These are phyloP conservation scores for Verticillium nubilum DNA, from an alignment of 2,329 filamentous ascomycete genomes.

Conservation along the genomic window DNA sequence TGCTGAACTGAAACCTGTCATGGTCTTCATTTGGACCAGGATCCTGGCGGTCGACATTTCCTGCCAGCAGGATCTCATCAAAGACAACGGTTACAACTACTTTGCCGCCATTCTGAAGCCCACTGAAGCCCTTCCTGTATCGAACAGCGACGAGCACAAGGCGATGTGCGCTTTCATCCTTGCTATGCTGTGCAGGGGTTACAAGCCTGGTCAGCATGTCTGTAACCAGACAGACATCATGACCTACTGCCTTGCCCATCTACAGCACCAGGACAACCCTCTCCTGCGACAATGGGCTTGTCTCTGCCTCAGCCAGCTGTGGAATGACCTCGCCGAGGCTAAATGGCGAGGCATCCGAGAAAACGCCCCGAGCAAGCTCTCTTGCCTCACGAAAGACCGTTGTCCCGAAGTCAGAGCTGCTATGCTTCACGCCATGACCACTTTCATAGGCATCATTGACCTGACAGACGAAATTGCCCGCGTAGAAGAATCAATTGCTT, in stretches of 20 bases:
- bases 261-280: slow-evolving; percentile 81
- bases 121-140: slow-evolving; percentile 73
- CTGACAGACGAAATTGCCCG: slow-evolving; percentile 85
- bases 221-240: slow-evolving; percentile 90
- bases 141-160: slow-evolving; percentile 88
- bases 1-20: slow-evolving; percentile 90
- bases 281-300: slow-evolving; percentile 93
- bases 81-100: slow-evolving; percentile 96
- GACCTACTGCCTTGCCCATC: slow-evolving; percentile 76
- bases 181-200: slow-evolving; percentile 93
- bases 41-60: slow-evolving; percentile 92
- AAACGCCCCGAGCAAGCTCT: slow-evolving; percentile 75
- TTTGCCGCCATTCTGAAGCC: slow-evolving; percentile 91
- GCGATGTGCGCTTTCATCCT: slow-evolving; percentile 99
- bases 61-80: slow-evolving; percentile 88
- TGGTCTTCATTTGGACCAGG: slow-evolving; percentile 99
- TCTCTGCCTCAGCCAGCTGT: slow-evolving; percentile 90
- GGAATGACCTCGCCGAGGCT: slow-evolving; percentile 84
- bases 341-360: slow-evolving; percentile 95
- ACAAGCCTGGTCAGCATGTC: slow-evolving; percentile 84
- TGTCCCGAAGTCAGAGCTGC: slow-evolving; percentile 90
- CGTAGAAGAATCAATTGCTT: slow-evolving; percentile 86
- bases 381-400: slow-evolving; percentile 74
- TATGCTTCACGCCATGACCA: slow-evolving; percentile 89
- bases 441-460: slow-evolving; percentile 89